Conservation (phyloP, 345 rosid species). For the Gossypium longicalyx region DNA sequence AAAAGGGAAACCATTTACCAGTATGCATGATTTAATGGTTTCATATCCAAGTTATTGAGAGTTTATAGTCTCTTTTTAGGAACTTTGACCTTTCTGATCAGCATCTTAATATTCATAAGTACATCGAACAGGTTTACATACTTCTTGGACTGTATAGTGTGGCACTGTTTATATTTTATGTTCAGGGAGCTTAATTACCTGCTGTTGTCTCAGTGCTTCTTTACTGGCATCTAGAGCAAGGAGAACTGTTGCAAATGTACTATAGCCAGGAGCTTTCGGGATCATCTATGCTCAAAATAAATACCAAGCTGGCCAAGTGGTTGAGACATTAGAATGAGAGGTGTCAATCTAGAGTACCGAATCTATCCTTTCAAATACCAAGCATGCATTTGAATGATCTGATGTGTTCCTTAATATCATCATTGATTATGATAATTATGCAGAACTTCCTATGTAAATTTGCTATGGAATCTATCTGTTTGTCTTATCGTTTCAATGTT, state of each 20-base stretch:
- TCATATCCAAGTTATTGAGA: neutral
- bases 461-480: neutral
- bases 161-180: neutral
- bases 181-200: neutral
- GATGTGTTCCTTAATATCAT: neutral
- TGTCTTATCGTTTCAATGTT: neutral
- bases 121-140: neutral
- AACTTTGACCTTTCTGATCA: neutral
- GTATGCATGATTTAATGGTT: neutral
- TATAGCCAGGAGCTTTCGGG: neutral
- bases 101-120: neutral
- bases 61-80: neutral
- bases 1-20: neutral
- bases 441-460: neutral
- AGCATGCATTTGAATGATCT: constrained; percentile 1
- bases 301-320: neutral
- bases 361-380: neutral
- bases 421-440: neutral
- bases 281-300: neutral
- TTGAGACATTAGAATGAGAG: neutral
- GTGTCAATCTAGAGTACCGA: constrained; percentile 1
- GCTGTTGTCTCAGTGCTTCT: neutral
- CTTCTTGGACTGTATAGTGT: neutral
- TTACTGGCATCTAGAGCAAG: constrained; percentile 1
- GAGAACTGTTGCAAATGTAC: neutral